Evolutionary conservation across 2,329 filamentous ascomycete genomes (phyloP), one percentile per base, ranked within the genome.

Genomic region (Xylaria sp.): DNA sequence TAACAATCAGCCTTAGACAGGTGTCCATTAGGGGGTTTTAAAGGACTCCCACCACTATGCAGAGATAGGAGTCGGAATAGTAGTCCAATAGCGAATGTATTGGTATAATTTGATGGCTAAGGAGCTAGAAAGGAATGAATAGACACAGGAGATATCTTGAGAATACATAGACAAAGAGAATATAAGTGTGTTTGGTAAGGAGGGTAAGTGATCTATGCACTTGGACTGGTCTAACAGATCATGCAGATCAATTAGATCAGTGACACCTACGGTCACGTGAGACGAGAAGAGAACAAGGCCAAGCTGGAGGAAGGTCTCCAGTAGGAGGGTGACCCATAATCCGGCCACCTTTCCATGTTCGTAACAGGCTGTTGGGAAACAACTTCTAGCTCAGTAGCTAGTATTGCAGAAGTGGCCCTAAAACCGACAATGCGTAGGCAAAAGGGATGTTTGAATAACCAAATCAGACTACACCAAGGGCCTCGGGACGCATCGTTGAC

Each of bases 201-300:
- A 47, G 43, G 25, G 25, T 19, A 47, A 47, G 43, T 47, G 25
- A 31, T 47, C 25, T 47, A 47, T 47, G 43, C 25, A 31, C 19
- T 47, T 31, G 15, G 25, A 47, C 25, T 47, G 43, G 31, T 47
- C 43, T 31, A 47, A 47, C 31, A 47, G 43, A 31, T 31, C 23
- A 47, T 47, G 43, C 23, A 31, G 43, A 47, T 47, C 43, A 31
- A 47, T 47, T 47, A 47, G 43, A 47, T 47, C 25, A 47, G 43
- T 48, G n/a, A 48, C 27, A 27, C 41, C 41, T 44, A 44, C 25
- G 21, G 41, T 27, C 21, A 44, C 41, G 13, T 44, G 6, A 27
- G 11, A 44, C 41, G 41, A 25, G 41, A 44, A 44, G 21, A 44
- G 21, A 44, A 44, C 41, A 44, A 44, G 21, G 25, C 13, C 41